These are phyloP conservation scores for Sclerotinia trifoliorum DNA, from an alignment of 2,329 filamentous ascomycete species.

Conservation along the genomic window DNA sequence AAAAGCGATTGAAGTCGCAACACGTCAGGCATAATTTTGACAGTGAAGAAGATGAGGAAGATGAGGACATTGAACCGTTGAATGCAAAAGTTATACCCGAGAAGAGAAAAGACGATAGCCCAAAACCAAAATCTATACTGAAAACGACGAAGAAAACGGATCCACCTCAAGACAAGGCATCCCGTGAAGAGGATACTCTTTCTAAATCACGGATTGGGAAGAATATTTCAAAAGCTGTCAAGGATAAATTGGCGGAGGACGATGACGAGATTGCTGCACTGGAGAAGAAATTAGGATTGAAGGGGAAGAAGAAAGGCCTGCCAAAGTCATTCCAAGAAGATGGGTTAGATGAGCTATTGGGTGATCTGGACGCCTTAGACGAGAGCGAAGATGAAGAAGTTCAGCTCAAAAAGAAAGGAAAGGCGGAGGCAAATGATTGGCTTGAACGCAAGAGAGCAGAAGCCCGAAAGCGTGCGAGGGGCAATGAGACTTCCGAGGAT, in stretches of 20 bases:
- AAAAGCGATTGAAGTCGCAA: slow-evolving; percentile 34
- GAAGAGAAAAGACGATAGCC: slow-evolving; percentile 14
- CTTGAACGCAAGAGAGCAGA: slow-evolving; percentile 57
- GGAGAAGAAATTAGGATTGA: slow-evolving; percentile 83
- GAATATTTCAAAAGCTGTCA: slow-evolving; percentile 44
- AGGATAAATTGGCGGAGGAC: slow-evolving; percentile 70
- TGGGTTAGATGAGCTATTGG: slow-evolving; percentile 73
- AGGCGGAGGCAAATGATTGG: slow-evolving; percentile 59
- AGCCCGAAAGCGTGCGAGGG: slow-evolving; percentile 33
- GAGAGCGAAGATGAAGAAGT: slow-evolving; percentile 49
- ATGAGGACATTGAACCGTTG: slow-evolving; percentile 13
- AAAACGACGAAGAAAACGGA: slow-evolving; percentile 34
- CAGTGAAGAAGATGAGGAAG: slow-evolving; percentile 11
- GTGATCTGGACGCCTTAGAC: slow-evolving; percentile 55
- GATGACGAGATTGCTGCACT: slow-evolving; percentile 85
- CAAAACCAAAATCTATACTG: slow-evolving; percentile 36
- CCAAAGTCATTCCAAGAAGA: slow-evolving; percentile 76
- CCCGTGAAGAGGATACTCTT: neutral
- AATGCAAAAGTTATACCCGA: slow-evolving; percentile 12
- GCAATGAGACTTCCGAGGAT: slow-evolving; percentile 8
- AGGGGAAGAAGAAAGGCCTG: slow-evolving; percentile 64
- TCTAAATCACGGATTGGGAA: slow-evolving; percentile 20
- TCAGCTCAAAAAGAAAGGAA: slow-evolving; percentile 55
- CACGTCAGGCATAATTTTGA: slow-evolving; percentile 21
- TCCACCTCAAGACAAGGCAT: neutral